Evolutionary conservation across 306 rosid species (phyloP).

Genomic region (Mimosa pudica): DNA sequence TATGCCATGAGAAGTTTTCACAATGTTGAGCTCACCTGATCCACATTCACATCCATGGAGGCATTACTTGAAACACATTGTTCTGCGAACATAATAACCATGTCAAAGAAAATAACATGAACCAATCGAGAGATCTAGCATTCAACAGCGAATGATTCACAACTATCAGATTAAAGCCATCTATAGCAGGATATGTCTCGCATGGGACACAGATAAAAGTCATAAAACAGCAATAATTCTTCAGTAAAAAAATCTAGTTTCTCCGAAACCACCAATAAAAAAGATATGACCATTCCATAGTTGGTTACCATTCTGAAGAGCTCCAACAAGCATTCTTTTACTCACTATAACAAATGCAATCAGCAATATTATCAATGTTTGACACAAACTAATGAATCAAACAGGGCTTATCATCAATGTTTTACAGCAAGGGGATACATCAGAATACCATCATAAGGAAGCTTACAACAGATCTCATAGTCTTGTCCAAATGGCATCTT

Average conservation of each 20-base stretch:
- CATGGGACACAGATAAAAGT: background rate
- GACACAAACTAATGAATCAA: background rate
- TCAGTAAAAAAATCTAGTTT: slow-evolving; percentile 20
- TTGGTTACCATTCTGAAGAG: background rate
- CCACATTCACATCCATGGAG: slow-evolving; percentile 66
- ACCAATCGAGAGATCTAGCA: slow-evolving; percentile 20
- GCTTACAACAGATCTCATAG: background rate
- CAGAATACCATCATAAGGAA: background rate
- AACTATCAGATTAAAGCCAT: background rate
- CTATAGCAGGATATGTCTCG: background rate
- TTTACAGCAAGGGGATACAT: background rate
- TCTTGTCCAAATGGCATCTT: background rate
- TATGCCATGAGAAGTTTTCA: slow-evolving; percentile 7
- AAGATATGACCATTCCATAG: background rate
- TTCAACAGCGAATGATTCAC: slow-evolving; percentile 12
- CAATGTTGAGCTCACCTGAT: slow-evolving; percentile 62
- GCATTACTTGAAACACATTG: slow-evolving; percentile 64
- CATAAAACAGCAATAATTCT: background rate
- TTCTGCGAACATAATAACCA: slow-evolving; percentile 49
- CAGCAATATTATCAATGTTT: slow-evolving; percentile 2
- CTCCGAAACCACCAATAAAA: slow-evolving; percentile 7
- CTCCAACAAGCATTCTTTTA: background rate
- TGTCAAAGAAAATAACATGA: slow-evolving; percentile 35
- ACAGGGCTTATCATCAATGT: background rate
- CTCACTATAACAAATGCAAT: background rate